Conservation (phyloP, 345 rosid genomes). For the Heritiera littoralis region DNA sequence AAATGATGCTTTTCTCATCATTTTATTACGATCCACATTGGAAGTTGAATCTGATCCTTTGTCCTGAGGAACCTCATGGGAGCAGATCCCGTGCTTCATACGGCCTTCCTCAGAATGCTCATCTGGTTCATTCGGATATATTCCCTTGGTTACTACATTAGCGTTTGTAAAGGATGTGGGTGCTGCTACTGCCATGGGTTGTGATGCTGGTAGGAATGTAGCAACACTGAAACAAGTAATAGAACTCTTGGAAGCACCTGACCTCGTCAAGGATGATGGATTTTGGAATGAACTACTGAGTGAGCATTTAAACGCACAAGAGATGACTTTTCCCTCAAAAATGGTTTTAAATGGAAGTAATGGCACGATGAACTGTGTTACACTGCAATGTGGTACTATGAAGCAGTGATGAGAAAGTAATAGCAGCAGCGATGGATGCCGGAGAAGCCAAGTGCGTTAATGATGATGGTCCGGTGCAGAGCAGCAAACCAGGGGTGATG, state of each 20-base stretch:
- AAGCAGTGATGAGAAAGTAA: no score
- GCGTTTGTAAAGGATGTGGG: conserved; percentile 94
- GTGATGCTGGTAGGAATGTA: conserved; percentile 98
- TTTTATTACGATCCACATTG: conserved; percentile 37
- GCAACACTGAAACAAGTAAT: conserved; percentile 64
- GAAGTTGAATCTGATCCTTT: conserved; percentile 42
- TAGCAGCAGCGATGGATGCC: no score
- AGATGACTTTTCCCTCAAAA: conserved; percentile 55
- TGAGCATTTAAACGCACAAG: conserved; percentile 35
- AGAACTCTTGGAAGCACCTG: conserved; percentile 57
- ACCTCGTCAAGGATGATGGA: conserved; percentile 64
- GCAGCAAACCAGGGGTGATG: no score
- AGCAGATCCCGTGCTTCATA: conserved; percentile 71
- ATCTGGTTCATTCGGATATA: conserved; percentile 36
- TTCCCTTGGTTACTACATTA: conserved; percentile 71
- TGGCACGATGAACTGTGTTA: conserved; percentile 33
- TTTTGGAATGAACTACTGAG: conserved; percentile 55
- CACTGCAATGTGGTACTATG: no score
- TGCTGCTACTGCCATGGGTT: conserved; percentile 97
- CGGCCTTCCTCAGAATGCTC: conserved; percentile 43
- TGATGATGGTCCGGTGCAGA: no score
- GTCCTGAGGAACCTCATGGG: conserved; percentile 82
- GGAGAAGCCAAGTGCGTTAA: no score
- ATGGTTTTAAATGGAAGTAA: conserved; percentile 42
- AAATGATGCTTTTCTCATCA: conserved; percentile 94